Evolutionary conservation across 768 basidiomycete genomes (phyloP), one percentile per base, ranked within the genome.

Genomic region (Gymnopilus dilepis): DNA sequence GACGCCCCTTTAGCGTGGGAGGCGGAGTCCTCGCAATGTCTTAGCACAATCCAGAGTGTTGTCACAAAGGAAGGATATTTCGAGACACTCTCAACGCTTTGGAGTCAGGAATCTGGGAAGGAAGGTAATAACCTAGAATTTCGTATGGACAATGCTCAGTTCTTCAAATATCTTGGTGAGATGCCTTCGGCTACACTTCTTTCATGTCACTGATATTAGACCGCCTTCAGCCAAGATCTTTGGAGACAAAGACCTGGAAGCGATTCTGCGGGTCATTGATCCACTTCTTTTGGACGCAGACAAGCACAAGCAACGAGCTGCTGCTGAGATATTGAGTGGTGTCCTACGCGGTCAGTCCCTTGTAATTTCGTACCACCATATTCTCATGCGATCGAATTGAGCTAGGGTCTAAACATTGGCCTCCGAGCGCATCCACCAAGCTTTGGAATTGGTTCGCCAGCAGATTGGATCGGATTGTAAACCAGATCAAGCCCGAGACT

Each of bases 321-420:
- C 88, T 24, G 80, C 78, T 41, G 82, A 84, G 68, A 71, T 95
- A 31, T 71, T 95, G 26, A 80, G 84, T 34, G 95, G 94, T 21
- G 68, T 94, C 50, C 74, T 92, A 58, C 84, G 94, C 63, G 94
- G 91, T 89, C 70, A 55, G 77, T 71, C 33, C 30, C 34, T 50
- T 4, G 37, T 22, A 22, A 28, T 17, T 59, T 19, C 19, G 34
- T 19, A 12, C 19, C 30, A 47, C 34, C 9, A 31, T 48, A 37
- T 7, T 12, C 40, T 59, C 55, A 56, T n/a, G 28, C 12, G 22
- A 15, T 33, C 22, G 33, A 15, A 37, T 47, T 24, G 47, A 40
- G 19, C 21, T 48, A 91, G 91, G 94, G 33, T 87, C 90, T 13
- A 95, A 95, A 73, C 92, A 96, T 69, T 97, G 95, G 95, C 77